A percentile compares a stretch with the other conserved stretches of the same genome.
Conservation (phyloP, 2,329 filamentous ascomycete genomes). For the Pestalotiopsis sp. region DNA sequence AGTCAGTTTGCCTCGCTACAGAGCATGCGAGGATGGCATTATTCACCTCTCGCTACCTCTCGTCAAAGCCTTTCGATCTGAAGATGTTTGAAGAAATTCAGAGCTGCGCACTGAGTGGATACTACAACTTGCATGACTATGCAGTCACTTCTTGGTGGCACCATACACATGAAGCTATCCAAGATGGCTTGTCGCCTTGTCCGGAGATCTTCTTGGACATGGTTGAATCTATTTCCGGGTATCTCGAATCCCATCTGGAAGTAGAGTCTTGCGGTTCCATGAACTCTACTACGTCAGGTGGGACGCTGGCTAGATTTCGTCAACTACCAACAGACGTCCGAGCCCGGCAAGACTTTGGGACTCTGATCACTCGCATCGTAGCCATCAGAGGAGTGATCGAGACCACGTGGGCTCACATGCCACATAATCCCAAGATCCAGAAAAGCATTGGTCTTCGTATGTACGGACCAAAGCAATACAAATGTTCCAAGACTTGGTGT, state of each 20-base stretch:
- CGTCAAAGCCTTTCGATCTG: not conserved
- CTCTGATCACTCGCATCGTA: not conserved
- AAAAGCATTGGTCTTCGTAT: not conserved
- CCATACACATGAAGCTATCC: not conserved
- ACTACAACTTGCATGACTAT: not conserved
- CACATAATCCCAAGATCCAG: not conserved
- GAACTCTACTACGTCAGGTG: no score
- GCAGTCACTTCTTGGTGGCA: not conserved
- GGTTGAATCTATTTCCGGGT: no score
- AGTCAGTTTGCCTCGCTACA: not conserved
- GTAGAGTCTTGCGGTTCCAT: no score
- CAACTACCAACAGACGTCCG: not conserved
- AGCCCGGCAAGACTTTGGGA: not conserved
- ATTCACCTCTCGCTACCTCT: not conserved
- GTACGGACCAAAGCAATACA: not conserved
- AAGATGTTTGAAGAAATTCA: not conserved
- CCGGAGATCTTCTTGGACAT: no score
- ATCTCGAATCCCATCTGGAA: no score
- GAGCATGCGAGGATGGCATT: not conserved
- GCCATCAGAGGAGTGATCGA: not conserved
- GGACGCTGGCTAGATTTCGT: no score
- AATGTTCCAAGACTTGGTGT: not conserved
- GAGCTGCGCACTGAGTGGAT: not conserved
- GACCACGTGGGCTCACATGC: not conserved
- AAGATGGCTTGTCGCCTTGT: no score